A percentile compares a stretch with the other conserved stretches of the same genome.
phyloP scores from a whole-genome alignment of 495 filamentous ascomycete species.

The Cudoniella acicularis region DNA sequence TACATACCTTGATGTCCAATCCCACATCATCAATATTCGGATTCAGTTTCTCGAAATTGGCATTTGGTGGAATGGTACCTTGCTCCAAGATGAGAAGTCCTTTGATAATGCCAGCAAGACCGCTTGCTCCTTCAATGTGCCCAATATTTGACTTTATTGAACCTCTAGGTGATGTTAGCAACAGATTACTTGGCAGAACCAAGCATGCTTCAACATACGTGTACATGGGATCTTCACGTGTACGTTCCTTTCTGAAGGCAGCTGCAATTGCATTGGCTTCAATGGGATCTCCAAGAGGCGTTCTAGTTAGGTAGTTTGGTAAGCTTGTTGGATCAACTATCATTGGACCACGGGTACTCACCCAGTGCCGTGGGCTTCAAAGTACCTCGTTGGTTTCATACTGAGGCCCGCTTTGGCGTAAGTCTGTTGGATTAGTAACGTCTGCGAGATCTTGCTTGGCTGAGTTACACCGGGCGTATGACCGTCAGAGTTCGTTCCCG shows the following conservation, averaged over 20 bases:
- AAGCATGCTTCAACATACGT: too few species aligned
- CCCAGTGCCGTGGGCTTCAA: constrained; percentile 25
- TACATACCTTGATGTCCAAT: background rate
- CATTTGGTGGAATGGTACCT: constrained; percentile 43
- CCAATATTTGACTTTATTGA: constrained; percentile 57
- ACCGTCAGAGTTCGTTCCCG: constrained; percentile 59
- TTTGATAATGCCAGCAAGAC: constrained; percentile 56
- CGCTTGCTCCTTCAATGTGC: constrained; percentile 56
- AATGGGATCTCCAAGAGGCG: constrained; percentile 53
- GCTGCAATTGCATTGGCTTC: constrained; percentile 55
- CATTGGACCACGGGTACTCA: too few species aligned
- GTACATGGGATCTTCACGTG: constrained; percentile 41
- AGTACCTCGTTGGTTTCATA: constrained; percentile 24
- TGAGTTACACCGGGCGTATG: constrained; percentile 48
- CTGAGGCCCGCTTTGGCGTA: constrained; percentile 47
- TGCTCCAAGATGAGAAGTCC: constrained; percentile 51
- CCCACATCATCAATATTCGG: constrained; percentile 21
- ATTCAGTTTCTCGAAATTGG: constrained; percentile 33
- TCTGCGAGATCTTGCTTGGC: constrained; percentile 55
- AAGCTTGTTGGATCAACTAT: too few species aligned
- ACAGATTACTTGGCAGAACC: too few species aligned
- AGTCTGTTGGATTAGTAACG: constrained; percentile 45
- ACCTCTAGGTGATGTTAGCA: constrained; percentile 24
- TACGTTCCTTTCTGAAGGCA: constrained; percentile 35
- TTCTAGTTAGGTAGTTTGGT: too few species aligned